Base-by-base conservation (phyloP, 106 monocot species). In the Apostasia ramifera region DNA sequence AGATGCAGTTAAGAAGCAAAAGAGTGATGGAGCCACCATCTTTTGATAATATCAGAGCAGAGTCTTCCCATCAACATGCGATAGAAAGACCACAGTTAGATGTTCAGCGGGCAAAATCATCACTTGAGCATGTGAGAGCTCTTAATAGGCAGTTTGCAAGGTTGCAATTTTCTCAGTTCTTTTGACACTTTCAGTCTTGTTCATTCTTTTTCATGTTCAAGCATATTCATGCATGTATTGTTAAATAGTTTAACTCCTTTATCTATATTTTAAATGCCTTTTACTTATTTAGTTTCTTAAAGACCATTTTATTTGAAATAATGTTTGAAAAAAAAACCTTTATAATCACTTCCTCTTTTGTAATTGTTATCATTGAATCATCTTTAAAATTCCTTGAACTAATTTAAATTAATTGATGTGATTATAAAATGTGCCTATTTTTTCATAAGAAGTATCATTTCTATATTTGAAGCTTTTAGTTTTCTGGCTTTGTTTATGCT, bases 81-180 rank as follows among this genome's bases (percentile, higher is more conserved):
- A 65, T 73, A 71, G 82, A 68, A 57, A 75, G 64, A 45, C 74
- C 82, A 47, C 45, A 70, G 37, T 66, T 87, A 50, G 92, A 89
- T 78, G 65, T 54, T 38, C 65, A 82, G 55, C 80, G 82, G 74
- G 89, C 81, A 44, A 80, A 86, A 12, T 81, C 74, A 45, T 77
- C 89, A 61, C 72, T 80, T 45, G 80, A 75, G 65, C 80, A 97
- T 66, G 95, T 97, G 61, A 82, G 81, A 72, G 92, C 95, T 73
- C 95, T 97, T 66, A 97, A 97, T 71, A 70, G 41, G 45, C 95
- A 97, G 57, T 97, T 92, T 71, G 86, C 86, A 52, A 97, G 95
- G 95, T 97, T 4, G 26, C 14, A 13, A 48, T 47, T 6, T 62
- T 65, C 48, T 26, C 48, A 6, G 14, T 48, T 1, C 8, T 44